Evolutionary conservation across 257 asterid species (phyloP).

Genomic region (Plantago elongata): DNA sequence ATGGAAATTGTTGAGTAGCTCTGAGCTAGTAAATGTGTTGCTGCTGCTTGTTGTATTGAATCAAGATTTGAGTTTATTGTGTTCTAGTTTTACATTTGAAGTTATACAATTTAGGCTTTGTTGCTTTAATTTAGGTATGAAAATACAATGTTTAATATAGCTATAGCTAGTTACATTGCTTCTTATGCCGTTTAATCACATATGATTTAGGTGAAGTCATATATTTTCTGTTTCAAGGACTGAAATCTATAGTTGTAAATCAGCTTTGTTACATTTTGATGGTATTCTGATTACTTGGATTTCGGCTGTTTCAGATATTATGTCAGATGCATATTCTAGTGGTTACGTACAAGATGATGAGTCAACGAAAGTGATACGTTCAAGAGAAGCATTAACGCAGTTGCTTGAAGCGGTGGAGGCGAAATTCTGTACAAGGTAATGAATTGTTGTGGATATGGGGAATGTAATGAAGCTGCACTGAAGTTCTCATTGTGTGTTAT

Average conservation of each 20-base stretch:
- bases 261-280: neutral
- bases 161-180: neutral
- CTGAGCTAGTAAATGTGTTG: neutral
- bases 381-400: conserved; percentile 58
- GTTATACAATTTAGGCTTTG: too few species aligned
- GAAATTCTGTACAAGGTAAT: conserved; percentile 49
- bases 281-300: neutral
- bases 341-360: conserved; percentile 42
- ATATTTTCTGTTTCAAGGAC: conserved; percentile 13
- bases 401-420: conserved; percentile 58
- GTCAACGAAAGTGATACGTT: conserved; percentile 35
- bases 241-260: neutral
- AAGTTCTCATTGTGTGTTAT: neutral
- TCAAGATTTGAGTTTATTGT: neutral
- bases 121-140: too few species aligned
- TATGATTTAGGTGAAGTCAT: conserved; percentile 11
- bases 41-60: neutral
- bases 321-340: conserved; percentile 27
- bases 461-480: neutral
- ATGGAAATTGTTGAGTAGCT: neutral
- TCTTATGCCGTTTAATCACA: neutral
- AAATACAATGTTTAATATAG: neutral
- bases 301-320: conserved; percentile 37
- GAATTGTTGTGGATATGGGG: neutral
- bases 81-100: too few species aligned